Percentiles rank a stretch among this genome's conserved stretches.
Conservation (phyloP, 228 moss, liverwort and hornwort genomes). For the Sphagnum fallax region DNA sequence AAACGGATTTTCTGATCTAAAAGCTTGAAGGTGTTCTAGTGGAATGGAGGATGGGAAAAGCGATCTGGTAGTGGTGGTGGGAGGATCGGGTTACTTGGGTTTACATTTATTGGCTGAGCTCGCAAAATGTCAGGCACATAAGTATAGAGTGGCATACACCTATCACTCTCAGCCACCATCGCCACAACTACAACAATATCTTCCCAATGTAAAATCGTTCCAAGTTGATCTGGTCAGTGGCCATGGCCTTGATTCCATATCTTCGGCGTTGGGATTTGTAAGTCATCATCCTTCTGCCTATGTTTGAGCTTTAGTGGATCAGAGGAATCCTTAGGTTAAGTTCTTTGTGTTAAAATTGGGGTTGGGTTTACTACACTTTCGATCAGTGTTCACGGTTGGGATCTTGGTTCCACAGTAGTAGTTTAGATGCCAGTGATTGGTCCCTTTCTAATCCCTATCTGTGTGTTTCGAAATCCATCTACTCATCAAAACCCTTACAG, state of each 20-base stretch:
- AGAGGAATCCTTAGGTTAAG: no score
- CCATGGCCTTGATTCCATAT: slow-evolving; percentile 53
- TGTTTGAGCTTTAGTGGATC: no score
- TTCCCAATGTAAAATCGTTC: slow-evolving; percentile 44
- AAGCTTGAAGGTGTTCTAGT: not conserved
- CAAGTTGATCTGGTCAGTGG: slow-evolving; percentile 76
- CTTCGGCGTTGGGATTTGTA: slow-evolving; percentile 44
- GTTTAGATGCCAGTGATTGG: no score
- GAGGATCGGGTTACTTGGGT: slow-evolving; percentile 86
- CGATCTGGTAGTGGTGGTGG: slow-evolving; percentile 60
- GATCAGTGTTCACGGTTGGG: no score
- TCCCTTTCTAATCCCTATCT: no score
- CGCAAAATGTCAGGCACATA: slow-evolving; percentile 11
- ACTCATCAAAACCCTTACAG: no score
- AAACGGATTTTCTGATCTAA: no score
- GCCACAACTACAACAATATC: slow-evolving; percentile 23
- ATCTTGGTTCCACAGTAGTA: no score
- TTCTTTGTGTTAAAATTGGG: no score
- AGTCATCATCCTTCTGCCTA: slow-evolving; percentile 1
- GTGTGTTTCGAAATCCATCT: no score
- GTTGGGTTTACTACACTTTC: no score
- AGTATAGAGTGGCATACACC: slow-evolving; percentile 61
- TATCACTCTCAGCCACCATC: slow-evolving; percentile 44
- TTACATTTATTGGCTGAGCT: slow-evolving; percentile 72
- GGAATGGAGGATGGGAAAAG: slow-evolving; percentile 26